These are phyloP conservation scores for Edaphochlamys debaryana DNA, from an alignment of 139 green algal species.

Conservation along the genomic window DNA sequence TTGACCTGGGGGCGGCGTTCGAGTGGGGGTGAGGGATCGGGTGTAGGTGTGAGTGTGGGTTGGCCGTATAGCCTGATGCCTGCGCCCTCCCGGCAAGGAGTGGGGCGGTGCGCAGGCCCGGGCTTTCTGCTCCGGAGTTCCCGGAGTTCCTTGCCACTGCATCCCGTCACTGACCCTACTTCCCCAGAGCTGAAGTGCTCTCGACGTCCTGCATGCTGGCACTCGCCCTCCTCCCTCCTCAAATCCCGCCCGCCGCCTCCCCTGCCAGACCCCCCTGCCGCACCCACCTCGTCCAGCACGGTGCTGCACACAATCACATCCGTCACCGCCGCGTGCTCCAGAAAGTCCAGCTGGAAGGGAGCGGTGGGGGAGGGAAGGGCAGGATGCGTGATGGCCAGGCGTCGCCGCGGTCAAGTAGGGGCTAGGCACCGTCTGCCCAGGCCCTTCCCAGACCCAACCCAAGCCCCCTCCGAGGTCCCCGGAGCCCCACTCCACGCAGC, in stretches of 20 bases:
- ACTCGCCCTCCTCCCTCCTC: not conserved
- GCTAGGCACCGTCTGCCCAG: too few relatives aligned
- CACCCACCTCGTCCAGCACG: conserved; percentile 82
- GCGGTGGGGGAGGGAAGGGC: not conserved
- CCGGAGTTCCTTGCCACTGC: too few relatives aligned
- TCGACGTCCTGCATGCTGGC: too few relatives aligned
- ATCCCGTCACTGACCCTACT: too few relatives aligned
- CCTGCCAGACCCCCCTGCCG: not conserved
- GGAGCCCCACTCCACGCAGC: too few relatives aligned
- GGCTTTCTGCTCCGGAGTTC: too few relatives aligned
- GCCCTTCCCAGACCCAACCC: too few relatives aligned
- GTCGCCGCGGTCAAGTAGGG: not conserved
- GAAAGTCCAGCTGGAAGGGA: conserved; percentile 84
- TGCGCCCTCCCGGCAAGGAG: too few relatives aligned
- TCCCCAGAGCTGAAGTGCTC: too few relatives aligned
- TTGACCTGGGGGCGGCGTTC: conserved; percentile 53
- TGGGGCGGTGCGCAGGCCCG: too few relatives aligned
- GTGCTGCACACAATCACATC: conserved; percentile 88
- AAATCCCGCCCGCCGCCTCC: not conserved
- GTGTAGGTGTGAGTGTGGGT: not conserved
- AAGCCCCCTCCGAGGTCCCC: too few relatives aligned
- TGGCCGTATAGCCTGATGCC: not conserved
- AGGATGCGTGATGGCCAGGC: not conserved
- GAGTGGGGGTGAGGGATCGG: not conserved
- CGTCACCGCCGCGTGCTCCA: conserved; percentile 88